Evolutionary conservation across 768 basidiomycete genomes (phyloP), one percentile per base, ranked within the genome.

Genomic region (Fomitopsis pulvina): DNA sequence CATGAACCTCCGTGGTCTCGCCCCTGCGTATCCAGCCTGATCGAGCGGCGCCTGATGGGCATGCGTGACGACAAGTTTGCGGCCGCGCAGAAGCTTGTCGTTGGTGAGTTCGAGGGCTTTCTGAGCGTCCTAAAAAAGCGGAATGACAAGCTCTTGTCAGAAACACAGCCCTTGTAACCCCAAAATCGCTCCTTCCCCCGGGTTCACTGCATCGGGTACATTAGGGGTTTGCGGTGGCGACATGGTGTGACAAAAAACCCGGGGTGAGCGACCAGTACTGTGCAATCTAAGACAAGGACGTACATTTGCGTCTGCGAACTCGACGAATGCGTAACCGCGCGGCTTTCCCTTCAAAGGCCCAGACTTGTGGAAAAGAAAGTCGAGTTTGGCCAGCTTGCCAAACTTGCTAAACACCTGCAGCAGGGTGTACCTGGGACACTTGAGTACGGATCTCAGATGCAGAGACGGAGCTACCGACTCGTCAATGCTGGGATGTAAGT

Each of bases 361-460:
- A 0, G 86, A 73, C 68, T 95, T 97, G 75, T 99, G 94, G 62
- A 97, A 97, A 54, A 97, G 76, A 66, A 83, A 97, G 67, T 99
- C 96, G 45, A 97, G 78, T 57, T 92, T 91, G 20, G 91, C 79
- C 52, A 98, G 78, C 67, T 91, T 92, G 48, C 96, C 96, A 64
- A 84, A 93, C 68, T 87, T 93, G 27, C 87, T 79, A 68, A 96
- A 96, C 29, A 94, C 67, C 66, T 94, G 89, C 20, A 98, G 78
- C 14, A 99, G 75, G 3, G 90, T 74, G 67, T 92, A 91, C 66
- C 92, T 95, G 61, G 44, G 25, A 3, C 11, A 30, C 22, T 21
- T 46, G 34, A 20, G 27, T 51, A 14, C 41, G 47, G 20, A 18
- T 26, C 38, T 32, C 6, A 42, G n/a, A 12, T 47, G 26, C 32